Conservation (phyloP, 306 rosid genomes). For the Trifolium subterraneum region DNA sequence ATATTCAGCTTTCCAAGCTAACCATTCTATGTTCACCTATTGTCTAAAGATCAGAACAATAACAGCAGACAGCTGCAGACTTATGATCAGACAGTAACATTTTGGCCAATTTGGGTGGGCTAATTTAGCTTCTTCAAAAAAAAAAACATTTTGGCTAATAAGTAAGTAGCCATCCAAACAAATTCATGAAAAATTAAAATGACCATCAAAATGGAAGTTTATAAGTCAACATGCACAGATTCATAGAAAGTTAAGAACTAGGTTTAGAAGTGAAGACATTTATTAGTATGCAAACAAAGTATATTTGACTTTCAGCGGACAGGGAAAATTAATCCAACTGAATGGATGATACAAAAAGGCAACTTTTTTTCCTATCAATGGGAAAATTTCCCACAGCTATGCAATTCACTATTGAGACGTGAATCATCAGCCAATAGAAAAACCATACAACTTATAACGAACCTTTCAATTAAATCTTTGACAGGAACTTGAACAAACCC, state of each 20-base stretch:
- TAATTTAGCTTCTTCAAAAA: too few relatives aligned
- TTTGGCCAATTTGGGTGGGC: constrained; percentile 27
- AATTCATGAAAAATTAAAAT: background rate
- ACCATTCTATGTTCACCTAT: constrained; percentile 5
- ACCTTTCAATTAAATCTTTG: constrained; percentile 69
- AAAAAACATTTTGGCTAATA: constrained; percentile 29
- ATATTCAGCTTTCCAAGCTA: background rate
- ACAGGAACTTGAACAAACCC: constrained; percentile 51
- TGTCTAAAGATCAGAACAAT: constrained; percentile 7
- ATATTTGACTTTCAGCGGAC: constrained; percentile 10
- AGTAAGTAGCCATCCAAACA: constrained; percentile 29
- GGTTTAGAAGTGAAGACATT: constrained; percentile 16
- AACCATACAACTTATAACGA: constrained; percentile 28
- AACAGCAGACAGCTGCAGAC: constrained; percentile 1
- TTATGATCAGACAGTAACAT: constrained; percentile 31
- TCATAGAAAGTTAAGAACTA: constrained; percentile 30
- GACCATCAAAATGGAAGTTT: constrained; percentile 1
- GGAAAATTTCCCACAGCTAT: background rate
- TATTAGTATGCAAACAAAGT: constrained; percentile 9
- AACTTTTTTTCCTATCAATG: background rate
- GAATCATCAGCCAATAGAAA: constrained; percentile 22
- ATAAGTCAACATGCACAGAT: background rate
- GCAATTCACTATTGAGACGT: constrained; percentile 34
- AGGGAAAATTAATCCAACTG: constrained; percentile 1
- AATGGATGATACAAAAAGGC: constrained; percentile 15